Evolutionary conservation across 768 basidiomycete genomes (phyloP), one percentile per base, ranked within the genome.

Genomic region (Collybia mongolica): DNA sequence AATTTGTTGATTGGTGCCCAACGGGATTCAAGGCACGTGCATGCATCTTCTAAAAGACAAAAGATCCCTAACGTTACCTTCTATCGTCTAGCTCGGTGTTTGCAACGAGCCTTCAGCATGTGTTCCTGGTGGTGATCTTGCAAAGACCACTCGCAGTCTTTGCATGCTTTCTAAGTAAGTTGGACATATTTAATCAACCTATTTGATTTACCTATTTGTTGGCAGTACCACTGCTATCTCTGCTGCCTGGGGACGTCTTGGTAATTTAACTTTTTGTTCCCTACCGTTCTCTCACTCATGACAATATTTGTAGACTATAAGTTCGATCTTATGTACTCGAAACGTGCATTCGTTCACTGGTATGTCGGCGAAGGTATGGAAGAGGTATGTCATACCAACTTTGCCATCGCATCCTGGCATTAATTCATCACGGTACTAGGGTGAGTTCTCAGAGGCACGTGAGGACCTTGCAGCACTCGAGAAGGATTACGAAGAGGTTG

Each of bases 351-450:
- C 56, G 87, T 90, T 20, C 88, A 90, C 68, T 90, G 93, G 93
- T 96, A 95, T 64, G 95, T 97, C 55, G 95, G 95, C 65, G 95
- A 98, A 74, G 96, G 96, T 77, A 98, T 98, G 96, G 96, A 98
- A 68, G 96, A 98, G 78, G 82, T 63, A 53, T 75, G 54, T 26
- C 67, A 56, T 7, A 6, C 38, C n/a, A 5, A 26, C 18, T 1
- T 24, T 28, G 15, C 15, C 20, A 3, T 45, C 44, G 48, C 15
- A 36, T 49, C 15, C 29, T 56, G 15, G 37, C 32, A 32, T 14
- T 47, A 23, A 47, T 38, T 7, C 3, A 20, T 15, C 39, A 24
- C 2, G 6, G 8, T 39, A 48, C n/a, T 44, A 83, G 76, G 96
- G 96, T 71, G 96, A 98, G 74, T 98, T 98, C 74, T 94, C 93